These are phyloP conservation scores for Glycine soja DNA, from an alignment of 306 rosid species.

Conservation along the genomic window DNA sequence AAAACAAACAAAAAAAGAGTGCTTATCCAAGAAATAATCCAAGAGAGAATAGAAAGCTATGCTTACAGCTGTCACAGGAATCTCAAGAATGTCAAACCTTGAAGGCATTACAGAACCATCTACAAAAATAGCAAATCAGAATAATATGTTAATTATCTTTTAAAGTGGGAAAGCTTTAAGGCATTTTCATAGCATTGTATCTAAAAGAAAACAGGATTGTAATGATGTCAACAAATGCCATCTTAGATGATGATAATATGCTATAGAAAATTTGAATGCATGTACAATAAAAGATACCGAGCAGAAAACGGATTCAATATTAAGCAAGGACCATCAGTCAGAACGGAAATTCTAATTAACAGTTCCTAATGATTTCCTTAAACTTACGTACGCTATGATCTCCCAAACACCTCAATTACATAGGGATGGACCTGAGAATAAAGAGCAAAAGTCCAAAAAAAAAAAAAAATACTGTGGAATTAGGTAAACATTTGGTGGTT, in stretches of 20 bases:
- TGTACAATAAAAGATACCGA: slow-evolving; percentile 1
- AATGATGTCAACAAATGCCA: neutral
- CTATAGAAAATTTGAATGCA: neutral
- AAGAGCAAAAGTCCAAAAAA: no score
- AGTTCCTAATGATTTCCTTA: no score
- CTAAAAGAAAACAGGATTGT: no score
- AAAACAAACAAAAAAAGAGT: no score
- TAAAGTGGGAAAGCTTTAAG: neutral
- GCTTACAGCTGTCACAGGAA: slow-evolving; percentile 84
- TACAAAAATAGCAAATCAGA: slow-evolving; percentile 50
- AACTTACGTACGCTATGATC: no score
- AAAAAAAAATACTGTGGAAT: no score
- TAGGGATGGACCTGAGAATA: no score
- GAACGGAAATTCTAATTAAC: no score
- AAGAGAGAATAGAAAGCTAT: slow-evolving; percentile 25
- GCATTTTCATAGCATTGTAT: no score
- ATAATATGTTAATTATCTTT: slow-evolving; percentile 34
- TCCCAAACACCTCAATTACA: no score
- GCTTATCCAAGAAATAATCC: neutral
- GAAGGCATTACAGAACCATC: slow-evolving; percentile 86
- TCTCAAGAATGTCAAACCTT: slow-evolving; percentile 88
- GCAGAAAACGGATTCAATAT: slow-evolving; percentile 6
- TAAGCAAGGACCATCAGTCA: neutral
- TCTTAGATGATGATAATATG: slow-evolving; percentile 1
- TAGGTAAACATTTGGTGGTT: no score